A percentile compares a stretch with the other conserved stretches of the same genome.
phyloP scores from a whole-genome alignment of 169 alveolate species.

The Amoebophrya sp. region DNA sequence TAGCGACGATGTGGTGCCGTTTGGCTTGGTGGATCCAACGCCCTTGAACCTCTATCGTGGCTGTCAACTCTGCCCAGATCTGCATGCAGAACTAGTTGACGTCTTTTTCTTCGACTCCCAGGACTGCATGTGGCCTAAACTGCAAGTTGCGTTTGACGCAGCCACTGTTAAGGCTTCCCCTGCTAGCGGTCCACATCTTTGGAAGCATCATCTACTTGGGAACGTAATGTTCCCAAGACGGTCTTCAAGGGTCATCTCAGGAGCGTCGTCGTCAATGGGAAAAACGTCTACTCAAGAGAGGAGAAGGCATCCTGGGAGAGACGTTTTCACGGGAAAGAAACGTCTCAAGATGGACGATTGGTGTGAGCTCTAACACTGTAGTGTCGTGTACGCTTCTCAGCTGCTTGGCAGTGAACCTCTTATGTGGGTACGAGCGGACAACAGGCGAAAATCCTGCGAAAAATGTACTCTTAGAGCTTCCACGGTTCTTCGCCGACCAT shows the following conservation, averaged over 20 bases:
- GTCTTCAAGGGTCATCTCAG: too few species aligned
- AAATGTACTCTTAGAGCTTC: not conserved
- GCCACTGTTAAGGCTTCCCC: too few species aligned
- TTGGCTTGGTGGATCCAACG: not conserved
- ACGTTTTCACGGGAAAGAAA: too few species aligned
- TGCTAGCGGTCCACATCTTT: too few species aligned
- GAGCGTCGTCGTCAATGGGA: too few species aligned
- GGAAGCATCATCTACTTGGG: too few species aligned
- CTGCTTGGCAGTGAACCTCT: not conserved
- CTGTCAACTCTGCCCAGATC: not conserved
- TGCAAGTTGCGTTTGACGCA: not conserved
- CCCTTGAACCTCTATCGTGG: not conserved
- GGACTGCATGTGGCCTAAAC: constrained; percentile 21
- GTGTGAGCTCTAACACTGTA: not conserved
- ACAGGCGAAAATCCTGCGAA: not conserved
- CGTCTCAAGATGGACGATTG: too few species aligned
- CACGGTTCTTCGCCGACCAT: not conserved
- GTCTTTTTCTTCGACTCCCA: not conserved
- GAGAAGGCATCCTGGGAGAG: too few species aligned
- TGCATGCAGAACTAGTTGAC: not conserved
- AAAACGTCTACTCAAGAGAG: too few species aligned
- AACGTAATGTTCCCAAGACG: too few species aligned
- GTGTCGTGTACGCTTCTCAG: not conserved
- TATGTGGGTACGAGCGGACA: not conserved
- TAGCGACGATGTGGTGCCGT: too few species aligned